Evolutionary conservation across 768 basidiomycete species (phyloP), one percentile per base, ranked within the genome.

Genomic region (Auricularia sp.): DNA sequence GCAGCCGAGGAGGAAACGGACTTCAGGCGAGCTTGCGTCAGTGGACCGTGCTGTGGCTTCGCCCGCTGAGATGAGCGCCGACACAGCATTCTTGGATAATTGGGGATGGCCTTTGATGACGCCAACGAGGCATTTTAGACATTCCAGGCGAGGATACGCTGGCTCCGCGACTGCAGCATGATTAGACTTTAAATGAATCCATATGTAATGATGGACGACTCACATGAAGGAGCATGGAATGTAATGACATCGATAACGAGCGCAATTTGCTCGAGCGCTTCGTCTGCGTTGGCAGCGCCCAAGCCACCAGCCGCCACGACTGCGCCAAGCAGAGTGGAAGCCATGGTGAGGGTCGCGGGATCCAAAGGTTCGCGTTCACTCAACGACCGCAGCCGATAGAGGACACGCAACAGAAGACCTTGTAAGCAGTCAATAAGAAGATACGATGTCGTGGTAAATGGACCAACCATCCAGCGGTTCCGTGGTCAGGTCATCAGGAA

Each of bases 311-410:
- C 79, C 1, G 76, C 71, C 7, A 94, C 77, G 21, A 97, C 84
- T 56, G 83, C 82, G 10, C 78, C 83, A 3, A 98, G 75, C 13
- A 98, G 79, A 7, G 92, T 89, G 61, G 86, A 88, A 0, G 84
- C 75, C 68, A 94, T 92, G 0, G 90, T 85, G 75, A 91, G 96
- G 0, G 94, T 94, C 1, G 91, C 85, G 0, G 88, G 82, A 71
- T 96, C 92, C 62, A 98, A 88, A 0, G 93, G 85, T 0, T 83
- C 76, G 68, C 92, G 88, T 67, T 95, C 91, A 0, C 92, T 86
- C 3, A 95, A 78, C 65, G 83, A 88, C 21, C 90, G 85, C 0
- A 98, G 73, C 21, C 91, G 85, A 73, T 96, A 90, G 1, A 99
- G 79, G 1, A 98, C 86, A 34, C 97, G 90, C 58, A 91, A 78